Evolutionary conservation across 1,284 basidiomycete species (phyloP), one percentile per base, ranked within the genome.

Genomic region (Takashimella tepidaria): DNA sequence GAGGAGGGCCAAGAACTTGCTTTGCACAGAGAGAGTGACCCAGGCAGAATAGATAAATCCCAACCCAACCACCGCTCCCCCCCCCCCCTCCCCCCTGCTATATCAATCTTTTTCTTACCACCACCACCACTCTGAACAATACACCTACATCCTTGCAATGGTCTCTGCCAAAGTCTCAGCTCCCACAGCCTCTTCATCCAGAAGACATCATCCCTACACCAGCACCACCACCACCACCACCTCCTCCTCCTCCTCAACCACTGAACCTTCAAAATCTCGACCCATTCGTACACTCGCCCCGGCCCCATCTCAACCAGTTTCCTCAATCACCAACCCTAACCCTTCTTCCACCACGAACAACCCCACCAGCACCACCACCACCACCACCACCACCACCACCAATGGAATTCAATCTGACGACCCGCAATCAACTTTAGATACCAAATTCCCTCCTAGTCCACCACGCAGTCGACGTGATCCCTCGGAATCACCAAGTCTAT

Each of bases 381-480:
- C n/a, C n/a, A n/a, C n/a, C n/a, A n/a, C n/a, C n/a, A n/a, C n/a
- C n/a, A n/a, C n/a, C n/a, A n/a, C n/a, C n/a, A n/a, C n/a, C n/a
- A n/a, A n/a, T n/a, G n/a, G n/a, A n/a, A n/a, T n/a, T n/a, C n/a
- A n/a, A n/a, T n/a, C n/a, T n/a, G n/a, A n/a, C n/a, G n/a, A n/a
- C n/a, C n/a, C n/a, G n/a, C n/a, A n/a, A n/a, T n/a, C n/a, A n/a
- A n/a, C n/a, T n/a, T n/a, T n/a, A n/a, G 31, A 37, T 16, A 16
- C 31, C 10, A 37, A 16, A 16, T 46, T 67, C 16, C 70, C 70
- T 10, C 72, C 72, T 23, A 63, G 61, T 13, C 69, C 72, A 2
- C 72, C 72, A 8, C 61, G 69, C 41, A 70, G 68, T 19, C 57
- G 66, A 26, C 53, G 69, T 23, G 72, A 70, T 50, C 50, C 51